phyloP scores from a whole-genome alignment of 768 basidiomycete species.

The Coprinopsis sp. region DNA sequence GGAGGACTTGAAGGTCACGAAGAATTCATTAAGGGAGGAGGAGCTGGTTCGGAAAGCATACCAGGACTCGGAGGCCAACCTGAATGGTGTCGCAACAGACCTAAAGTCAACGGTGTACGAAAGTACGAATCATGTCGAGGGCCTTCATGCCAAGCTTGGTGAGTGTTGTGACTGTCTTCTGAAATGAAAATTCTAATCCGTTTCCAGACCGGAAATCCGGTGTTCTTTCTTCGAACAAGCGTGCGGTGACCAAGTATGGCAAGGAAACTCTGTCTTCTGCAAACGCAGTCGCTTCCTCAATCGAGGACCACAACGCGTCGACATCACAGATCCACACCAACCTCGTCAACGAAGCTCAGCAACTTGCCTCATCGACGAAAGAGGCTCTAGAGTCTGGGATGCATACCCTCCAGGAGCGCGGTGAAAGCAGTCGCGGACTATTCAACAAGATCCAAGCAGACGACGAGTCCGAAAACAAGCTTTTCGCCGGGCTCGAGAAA shows the following conservation, averaged over 20 bases:
- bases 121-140: conserved; percentile 62
- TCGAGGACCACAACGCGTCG: conserved; percentile 25
- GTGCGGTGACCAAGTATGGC: conserved; percentile 59
- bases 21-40: conserved; percentile 72
- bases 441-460: conserved; percentile 52
- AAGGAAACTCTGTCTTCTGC: conserved; percentile 52
- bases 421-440: conserved; percentile 48
- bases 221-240: conserved; percentile 59
- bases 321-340: conserved; percentile 35
- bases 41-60: conserved; percentile 71
- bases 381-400: conserved; percentile 53
- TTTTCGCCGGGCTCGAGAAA: conserved; percentile 42
- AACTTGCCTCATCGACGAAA: conserved; percentile 33
- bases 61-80: conserved; percentile 61
- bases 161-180: conserved; percentile 18
- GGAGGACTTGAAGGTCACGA: conserved; percentile 54
- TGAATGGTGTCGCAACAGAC: conserved; percentile 70
- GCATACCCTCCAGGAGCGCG: conserved; percentile 51
- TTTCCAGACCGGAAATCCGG: conserved; percentile 66
- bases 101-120: conserved; percentile 65
- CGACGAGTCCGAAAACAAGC: conserved; percentile 50
- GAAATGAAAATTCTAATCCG: not conserved
- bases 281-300: conserved; percentile 54
- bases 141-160: conserved; percentile 84
- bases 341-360: conserved; percentile 1